These are phyloP conservation scores for Syncephalis plumigaleata DNA, from an alignment of 371 early-diverging fungal genomes.

Conservation along the genomic window DNA sequence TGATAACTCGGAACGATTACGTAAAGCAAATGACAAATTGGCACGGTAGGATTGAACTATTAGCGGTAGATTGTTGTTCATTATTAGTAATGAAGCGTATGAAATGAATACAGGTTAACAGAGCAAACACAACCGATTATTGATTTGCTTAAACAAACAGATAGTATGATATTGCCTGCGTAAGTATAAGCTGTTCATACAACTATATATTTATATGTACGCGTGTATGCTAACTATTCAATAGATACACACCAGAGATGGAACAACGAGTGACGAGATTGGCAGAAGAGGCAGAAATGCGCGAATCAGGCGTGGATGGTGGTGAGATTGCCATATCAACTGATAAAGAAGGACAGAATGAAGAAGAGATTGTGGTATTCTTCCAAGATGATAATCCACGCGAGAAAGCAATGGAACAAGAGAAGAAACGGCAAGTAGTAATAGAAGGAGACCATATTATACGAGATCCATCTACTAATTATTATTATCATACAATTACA, in stretches of 20 bases:
- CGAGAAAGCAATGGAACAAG: slow-evolving; percentile 44
- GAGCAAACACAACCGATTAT: slow-evolving; percentile 69
- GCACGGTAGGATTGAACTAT: slow-evolving; percentile 7
- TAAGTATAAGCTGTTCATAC: slow-evolving; percentile 7
- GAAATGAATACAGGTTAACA: slow-evolving; percentile 29
- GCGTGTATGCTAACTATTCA: not conserved
- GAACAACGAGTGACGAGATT: not conserved
- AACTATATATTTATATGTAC: not conserved
- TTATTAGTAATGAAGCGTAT: not conserved
- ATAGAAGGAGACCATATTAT: too few species aligned
- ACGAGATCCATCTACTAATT: too few species aligned
- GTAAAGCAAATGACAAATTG: slow-evolving; percentile 17
- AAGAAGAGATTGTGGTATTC: slow-evolving; percentile 17
- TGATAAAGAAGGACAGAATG: slow-evolving; percentile 32
- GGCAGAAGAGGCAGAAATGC: not conserved
- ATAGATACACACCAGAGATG: not conserved
- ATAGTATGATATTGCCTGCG: slow-evolving; percentile 48
- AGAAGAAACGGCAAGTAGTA: slow-evolving; percentile 29
- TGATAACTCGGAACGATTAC: slow-evolving; percentile 40
- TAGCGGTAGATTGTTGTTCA: not conserved
- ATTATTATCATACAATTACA: too few species aligned
- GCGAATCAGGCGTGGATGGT: not conserved
- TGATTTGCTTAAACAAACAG: slow-evolving; percentile 64
- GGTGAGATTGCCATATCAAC: too few species aligned
- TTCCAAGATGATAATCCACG: slow-evolving; percentile 55